These are phyloP conservation scores for Lipomyces sp. DNA, from an alignment of 805 yeast species.

Conservation along the genomic window DNA sequence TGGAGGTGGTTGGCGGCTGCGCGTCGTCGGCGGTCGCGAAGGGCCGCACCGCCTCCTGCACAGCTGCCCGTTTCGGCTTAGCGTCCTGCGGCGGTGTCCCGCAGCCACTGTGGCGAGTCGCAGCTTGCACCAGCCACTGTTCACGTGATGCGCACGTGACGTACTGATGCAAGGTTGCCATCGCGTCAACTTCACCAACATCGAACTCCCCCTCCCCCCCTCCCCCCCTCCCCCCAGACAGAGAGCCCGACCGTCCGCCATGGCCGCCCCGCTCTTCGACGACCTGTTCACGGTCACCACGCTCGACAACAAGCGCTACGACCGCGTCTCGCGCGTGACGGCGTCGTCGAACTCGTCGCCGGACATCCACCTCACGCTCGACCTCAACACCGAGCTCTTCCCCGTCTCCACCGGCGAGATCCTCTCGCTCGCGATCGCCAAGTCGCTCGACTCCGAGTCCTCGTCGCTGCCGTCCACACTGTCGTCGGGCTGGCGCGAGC, in stretches of 20 bases:
- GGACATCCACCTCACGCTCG: constrained; percentile 80
- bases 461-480: constrained; percentile 41
- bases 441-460: constrained; percentile 58
- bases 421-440: constrained; percentile 81
- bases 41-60: too few species aligned
- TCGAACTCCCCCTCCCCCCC: too few species aligned
- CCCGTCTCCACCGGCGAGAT: constrained; percentile 76
- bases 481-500: constrained; percentile 72
- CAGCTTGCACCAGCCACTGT: too few species aligned
- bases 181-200: too few species aligned
- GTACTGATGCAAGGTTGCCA: too few species aligned
- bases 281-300: constrained; percentile 85
- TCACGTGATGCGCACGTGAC: too few species aligned
- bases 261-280: constrained; percentile 81
- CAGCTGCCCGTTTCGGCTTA: too few species aligned
- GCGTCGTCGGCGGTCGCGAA: too few species aligned
- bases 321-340: constrained; percentile 83
- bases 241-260: constrained; percentile 28
- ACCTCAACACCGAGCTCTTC: constrained; percentile 86
- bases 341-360: constrained; percentile 80
- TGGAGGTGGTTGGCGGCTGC: too few species aligned
- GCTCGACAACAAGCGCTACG: constrained; percentile 84
- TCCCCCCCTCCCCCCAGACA: too few species aligned
- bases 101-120: too few species aligned
- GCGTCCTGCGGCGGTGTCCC: too few species aligned